These are phyloP conservation scores for Brettanomyces custersianus DNA, from an alignment of 805 yeast species.

Conservation along the genomic window DNA sequence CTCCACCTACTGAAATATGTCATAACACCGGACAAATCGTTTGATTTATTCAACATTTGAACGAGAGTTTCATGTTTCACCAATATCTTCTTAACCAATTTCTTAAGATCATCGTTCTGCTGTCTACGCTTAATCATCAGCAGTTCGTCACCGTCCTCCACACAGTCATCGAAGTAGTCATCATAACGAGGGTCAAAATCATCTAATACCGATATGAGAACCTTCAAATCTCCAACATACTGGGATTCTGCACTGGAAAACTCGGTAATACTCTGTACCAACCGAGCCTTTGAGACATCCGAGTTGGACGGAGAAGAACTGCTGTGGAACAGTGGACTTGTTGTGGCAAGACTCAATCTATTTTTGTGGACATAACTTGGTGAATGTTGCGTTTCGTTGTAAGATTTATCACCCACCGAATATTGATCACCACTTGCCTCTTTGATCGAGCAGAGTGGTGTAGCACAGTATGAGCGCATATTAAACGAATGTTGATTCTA, in stretches of 20 bases:
- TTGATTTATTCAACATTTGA: slow-evolving; percentile 4
- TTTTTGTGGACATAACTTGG: not conserved
- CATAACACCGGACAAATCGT: slow-evolving; percentile 9
- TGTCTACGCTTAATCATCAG: slow-evolving; percentile 11
- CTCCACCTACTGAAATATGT: slow-evolving; percentile 20
- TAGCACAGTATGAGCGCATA: slow-evolving; percentile 9
- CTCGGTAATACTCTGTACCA: slow-evolving; percentile 6
- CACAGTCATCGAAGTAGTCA: slow-evolving; percentile 21
- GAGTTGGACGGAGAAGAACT: not conserved
- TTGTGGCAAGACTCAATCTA: not conserved
- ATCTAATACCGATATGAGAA: slow-evolving; percentile 14
- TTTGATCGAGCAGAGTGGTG: slow-evolving; percentile 17
- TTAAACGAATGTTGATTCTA: too few species aligned
- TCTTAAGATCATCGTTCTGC: slow-evolving; percentile 13
- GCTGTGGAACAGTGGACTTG: not conserved
- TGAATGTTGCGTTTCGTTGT: too few species aligned
- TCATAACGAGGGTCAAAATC: slow-evolving; percentile 21
- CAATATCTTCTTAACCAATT: slow-evolving; percentile 10
- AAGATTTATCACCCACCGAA: too few species aligned
- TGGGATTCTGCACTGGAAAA: slow-evolving; percentile 11
- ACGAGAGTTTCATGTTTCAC: slow-evolving; percentile 13
- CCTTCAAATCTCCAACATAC: slow-evolving; percentile 15
- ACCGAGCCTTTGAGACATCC: not conserved
- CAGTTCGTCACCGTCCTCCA: slow-evolving; percentile 18
- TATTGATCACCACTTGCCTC: slow-evolving; percentile 8